phyloP scores from a whole-genome alignment of 495 filamentous ascomycete genomes.

The Talaromyces nanjingensis region DNA sequence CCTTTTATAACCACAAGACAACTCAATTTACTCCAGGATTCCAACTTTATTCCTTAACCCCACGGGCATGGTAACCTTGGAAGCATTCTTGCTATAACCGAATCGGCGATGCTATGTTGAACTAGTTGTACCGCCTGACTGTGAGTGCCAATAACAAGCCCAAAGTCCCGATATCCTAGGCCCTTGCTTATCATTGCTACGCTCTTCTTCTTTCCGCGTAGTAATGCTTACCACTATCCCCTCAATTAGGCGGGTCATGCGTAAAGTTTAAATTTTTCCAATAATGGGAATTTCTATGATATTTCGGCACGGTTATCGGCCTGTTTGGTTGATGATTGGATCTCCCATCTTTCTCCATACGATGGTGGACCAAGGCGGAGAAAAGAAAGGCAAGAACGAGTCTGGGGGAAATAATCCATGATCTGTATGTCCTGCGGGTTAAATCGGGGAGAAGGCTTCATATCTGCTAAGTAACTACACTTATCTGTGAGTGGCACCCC shows the following conservation, averaged over 20 bases:
- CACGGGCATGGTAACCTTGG: background rate
- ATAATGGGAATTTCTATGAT: no score
- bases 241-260: no score
- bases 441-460: background rate
- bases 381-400: background rate
- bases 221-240: no score
- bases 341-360: background rate
- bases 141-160: background rate
- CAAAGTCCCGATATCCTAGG: background rate
- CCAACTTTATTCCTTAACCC: background rate
- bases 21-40: background rate
- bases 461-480: no score
- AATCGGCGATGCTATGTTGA: no score
- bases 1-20: background rate
- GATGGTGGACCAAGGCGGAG: background rate
- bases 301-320: background rate
- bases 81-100: background rate
- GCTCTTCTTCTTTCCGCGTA: background rate
- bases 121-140: background rate
- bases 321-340: background rate
- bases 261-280: no score
- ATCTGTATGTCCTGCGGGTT: no score
- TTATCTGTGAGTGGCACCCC: no score
- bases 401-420: background rate
- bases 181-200: background rate